Evolutionary conservation across 176 grass and related monocot species (phyloP).

Genomic region (Eleusine coracana): DNA sequence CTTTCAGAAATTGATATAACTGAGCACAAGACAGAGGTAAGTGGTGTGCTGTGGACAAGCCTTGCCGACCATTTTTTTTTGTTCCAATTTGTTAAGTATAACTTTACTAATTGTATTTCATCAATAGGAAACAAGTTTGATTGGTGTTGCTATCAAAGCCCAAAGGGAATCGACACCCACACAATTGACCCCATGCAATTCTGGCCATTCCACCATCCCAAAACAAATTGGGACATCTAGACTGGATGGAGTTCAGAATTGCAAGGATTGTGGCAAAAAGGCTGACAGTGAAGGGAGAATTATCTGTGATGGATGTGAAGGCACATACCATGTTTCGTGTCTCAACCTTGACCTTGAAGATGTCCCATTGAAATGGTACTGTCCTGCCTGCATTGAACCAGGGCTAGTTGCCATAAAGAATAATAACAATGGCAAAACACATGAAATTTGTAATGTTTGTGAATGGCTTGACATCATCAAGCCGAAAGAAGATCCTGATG

Average conservation of each 20-base stretch:
- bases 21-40: conserved; percentile 64
- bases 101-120: conserved; percentile 32
- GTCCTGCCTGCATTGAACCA: conserved; percentile 55
- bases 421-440: conserved; percentile 44
- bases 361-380: conserved; percentile 73
- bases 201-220: conserved; percentile 75
- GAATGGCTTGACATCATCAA: conserved; percentile 54
- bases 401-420: conserved; percentile 29
- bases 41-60: conserved; percentile 29
- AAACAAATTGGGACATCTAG: conserved; percentile 44
- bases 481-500: conserved; percentile 41
- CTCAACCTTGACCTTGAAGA: conserved; percentile 56
- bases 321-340: conserved; percentile 76
- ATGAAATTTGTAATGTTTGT: conserved; percentile 68
- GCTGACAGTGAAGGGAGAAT: conserved; percentile 60
- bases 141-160: conserved; percentile 39
- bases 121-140: conserved; percentile 61
- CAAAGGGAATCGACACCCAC: conserved; percentile 64
- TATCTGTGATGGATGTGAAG: conserved; percentile 83
- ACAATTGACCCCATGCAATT: conserved; percentile 44
- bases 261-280: conserved; percentile 66
- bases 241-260: conserved; percentile 44
- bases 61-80: neutral
- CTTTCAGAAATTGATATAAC: conserved; percentile 56
- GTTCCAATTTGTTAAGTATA: conserved; percentile 11